phyloP scores from a whole-genome alignment of 148 eudicot genomes.

The Dianthus caryophyllus region DNA sequence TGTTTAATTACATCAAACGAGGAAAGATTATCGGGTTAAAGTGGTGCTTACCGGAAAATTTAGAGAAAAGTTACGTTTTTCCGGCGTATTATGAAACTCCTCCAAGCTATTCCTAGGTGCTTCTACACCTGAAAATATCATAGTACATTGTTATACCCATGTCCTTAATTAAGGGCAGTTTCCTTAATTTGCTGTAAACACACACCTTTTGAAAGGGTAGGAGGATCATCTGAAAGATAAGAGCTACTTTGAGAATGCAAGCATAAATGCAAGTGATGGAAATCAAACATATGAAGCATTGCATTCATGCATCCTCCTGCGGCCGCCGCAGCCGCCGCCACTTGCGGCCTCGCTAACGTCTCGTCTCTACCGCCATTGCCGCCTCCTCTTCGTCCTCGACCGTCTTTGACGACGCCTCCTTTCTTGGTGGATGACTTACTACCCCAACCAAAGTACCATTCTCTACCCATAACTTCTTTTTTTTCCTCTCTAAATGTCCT shows the following conservation, averaged over 20 bases:
- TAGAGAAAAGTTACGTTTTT: constrained; percentile 18
- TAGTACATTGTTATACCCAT: not conserved
- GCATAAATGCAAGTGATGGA: constrained; percentile 46
- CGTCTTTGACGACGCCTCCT: constrained; percentile 19
- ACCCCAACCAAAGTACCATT: constrained; percentile 56
- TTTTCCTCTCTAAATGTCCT: not conserved
- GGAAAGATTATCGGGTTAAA: not conserved
- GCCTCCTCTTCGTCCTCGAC: constrained; percentile 23
- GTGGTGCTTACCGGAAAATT: constrained; percentile 36
- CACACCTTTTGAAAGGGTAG: constrained; percentile 45
- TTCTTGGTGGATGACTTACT: constrained; percentile 27
- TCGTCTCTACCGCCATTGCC: not conserved
- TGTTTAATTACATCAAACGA: not conserved
- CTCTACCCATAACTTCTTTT: constrained; percentile 47
- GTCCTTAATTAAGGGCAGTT: not conserved
- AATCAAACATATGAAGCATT: constrained; percentile 62
- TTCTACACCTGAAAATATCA: constrained; percentile 38
- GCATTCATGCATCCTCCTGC: constrained; percentile 67
- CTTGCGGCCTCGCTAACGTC: not conserved
- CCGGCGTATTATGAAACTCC: constrained; percentile 18
- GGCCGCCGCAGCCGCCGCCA: constrained; percentile 16
- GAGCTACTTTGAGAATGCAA: constrained; percentile 30
- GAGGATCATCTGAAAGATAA: constrained; percentile 27
- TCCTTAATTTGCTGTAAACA: not conserved
- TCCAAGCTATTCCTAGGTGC: constrained; percentile 81